Base-by-base conservation (phyloP, 345 rosid genomes). In the Gossypium arboreum region DNA sequence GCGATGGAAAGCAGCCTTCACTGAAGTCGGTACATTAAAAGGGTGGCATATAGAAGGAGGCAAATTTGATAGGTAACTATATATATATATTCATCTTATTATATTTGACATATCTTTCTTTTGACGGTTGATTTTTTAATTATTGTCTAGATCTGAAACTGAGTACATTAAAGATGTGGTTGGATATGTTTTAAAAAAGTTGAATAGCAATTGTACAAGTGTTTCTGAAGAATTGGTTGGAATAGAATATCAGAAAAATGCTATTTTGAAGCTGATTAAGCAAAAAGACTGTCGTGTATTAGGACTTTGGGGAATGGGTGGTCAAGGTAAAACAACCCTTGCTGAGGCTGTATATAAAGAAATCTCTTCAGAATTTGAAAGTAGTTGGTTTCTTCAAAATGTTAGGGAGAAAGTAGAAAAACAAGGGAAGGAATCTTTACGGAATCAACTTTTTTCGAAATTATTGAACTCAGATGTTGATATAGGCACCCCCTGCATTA, bases 11-110 rank as follows among this genome's bases (percentile, higher is more conserved):
- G 2, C 0, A 8, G 71, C 55, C 6, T 45, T 67, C 1, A 0
- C 20, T 3, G 8, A 47, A 6, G 3, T 7, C 1, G 56, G 72
- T 0, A 7, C 1, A 2, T 47, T 47, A 10, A 68, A 7, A 7
- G 56, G 72, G 2, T 68, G 72, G 41, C 72, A 68, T 47, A 68
- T 68, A 68, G 7, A 12, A 2, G 72, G 72, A 68, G 12, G 51
- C 2, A 18, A 0, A 9, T 45, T 20, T 0, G 34, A 62, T 12
- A 16, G 20, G 45, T 62, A 34, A n/a, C n/a, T n/a, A n/a, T n/a
- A n/a, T n/a, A n/a, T n/a, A n/a, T n/a, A n/a, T n/a, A n/a, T n/a
- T n/a, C n/a, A n/a, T n/a, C n/a, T n/a, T n/a, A n/a, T n/a, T n/a
- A n/a, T n/a, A n/a, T n/a, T n/a, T n/a, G n/a, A n/a, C n/a, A n/a